Conservation (phyloP, 148 eudicot species). For the Dianthus caryophyllus region DNA sequence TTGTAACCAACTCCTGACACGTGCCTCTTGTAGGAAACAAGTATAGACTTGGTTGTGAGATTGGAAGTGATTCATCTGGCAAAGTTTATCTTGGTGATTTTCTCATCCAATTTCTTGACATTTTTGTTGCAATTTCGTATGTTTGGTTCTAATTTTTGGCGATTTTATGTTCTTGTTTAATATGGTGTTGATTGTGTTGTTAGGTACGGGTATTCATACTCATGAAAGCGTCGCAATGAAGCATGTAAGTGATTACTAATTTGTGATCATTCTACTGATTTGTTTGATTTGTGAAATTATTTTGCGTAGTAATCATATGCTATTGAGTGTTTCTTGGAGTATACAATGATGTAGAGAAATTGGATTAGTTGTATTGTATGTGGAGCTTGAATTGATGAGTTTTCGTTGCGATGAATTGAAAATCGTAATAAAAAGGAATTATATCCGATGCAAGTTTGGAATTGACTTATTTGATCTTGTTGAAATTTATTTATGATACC, state of each 20-base stretch:
- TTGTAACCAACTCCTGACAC: too few relatives aligned
- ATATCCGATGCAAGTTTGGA: neutral
- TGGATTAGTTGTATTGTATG: neutral
- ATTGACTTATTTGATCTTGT: neutral
- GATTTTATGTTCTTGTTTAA: neutral
- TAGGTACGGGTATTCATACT: slow-evolving; percentile 27
- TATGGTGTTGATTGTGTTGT: slow-evolving; percentile 7
- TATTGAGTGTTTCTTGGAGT: too few relatives aligned
- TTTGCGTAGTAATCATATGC: neutral
- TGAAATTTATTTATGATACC: neutral
- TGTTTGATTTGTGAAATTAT: neutral
- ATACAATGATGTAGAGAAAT: neutral
- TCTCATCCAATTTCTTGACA: neutral
- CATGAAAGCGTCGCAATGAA: slow-evolving; percentile 28
- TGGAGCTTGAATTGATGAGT: neutral
- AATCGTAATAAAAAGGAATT: neutral
- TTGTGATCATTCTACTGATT: neutral
- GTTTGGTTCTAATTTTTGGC: neutral
- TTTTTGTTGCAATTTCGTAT: too few relatives aligned
- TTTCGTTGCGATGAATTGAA: neutral
- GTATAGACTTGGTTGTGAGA: slow-evolving; percentile 13
- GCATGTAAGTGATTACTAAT: slow-evolving; percentile 15
- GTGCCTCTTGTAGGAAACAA: slow-evolving; percentile 12
- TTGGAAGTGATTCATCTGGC: slow-evolving; percentile 15
- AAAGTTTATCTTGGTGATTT: slow-evolving; percentile 13